These are phyloP conservation scores for Calonectria hongkongensis DNA, from an alignment of 2,329 filamentous ascomycete genomes.

Conservation along the genomic window DNA sequence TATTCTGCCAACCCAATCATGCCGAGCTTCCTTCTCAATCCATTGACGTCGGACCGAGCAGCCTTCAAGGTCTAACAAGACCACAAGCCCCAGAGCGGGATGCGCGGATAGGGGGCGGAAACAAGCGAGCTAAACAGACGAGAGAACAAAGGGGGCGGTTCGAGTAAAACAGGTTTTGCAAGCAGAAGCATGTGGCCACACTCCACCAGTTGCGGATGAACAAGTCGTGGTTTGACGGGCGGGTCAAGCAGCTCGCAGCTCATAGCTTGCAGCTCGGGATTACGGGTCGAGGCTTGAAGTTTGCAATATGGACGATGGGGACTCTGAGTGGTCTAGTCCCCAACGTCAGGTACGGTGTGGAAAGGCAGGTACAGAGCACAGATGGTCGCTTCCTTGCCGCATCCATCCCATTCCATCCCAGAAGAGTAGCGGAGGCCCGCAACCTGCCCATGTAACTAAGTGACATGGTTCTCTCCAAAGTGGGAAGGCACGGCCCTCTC, in stretches of 20 bases:
- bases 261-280: background rate
- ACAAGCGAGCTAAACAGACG: conserved; percentile 20
- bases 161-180: conserved; percentile 2
- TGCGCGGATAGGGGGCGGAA: conserved; percentile 40
- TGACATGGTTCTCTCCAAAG: conserved; percentile 17
- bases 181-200: background rate
- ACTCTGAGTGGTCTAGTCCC: background rate
- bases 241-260: conserved; percentile 2
- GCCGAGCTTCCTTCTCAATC: conserved; percentile 41
- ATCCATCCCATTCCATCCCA: conserved; percentile 11
- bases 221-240: conserved; percentile 16
- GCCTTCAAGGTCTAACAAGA: conserved; percentile 38
- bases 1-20: conserved; percentile 9
- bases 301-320: background rate
- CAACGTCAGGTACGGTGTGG: conserved; percentile 16
- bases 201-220: conserved; percentile 10
- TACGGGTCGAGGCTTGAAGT: conserved; percentile 6
- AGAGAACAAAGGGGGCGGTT: conserved; percentile 8
- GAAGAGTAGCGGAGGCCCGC: conserved; percentile 7
- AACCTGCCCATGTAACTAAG: background rate
- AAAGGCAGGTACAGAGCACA: conserved; percentile 7
- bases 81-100: conserved; percentile 35
- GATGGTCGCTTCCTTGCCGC: conserved; percentile 25
- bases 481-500: conserved; percentile 29
- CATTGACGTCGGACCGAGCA: conserved; percentile 35